Conservation (phyloP, 2,329 filamentous ascomycete species). For the Penicillium occitanis region DNA sequence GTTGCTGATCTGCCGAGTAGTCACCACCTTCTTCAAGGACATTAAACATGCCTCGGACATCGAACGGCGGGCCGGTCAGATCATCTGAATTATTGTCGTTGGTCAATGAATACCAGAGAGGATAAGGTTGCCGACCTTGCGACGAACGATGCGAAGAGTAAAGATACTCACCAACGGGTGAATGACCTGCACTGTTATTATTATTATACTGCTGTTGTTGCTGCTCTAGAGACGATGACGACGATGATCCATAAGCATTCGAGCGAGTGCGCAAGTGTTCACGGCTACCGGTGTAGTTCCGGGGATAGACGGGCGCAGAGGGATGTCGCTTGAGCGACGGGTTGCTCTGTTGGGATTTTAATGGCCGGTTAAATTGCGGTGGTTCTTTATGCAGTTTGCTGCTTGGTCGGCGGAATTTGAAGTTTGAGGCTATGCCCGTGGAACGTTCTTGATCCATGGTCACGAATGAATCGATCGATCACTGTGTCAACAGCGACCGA, state of each 20-base stretch:
- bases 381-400: slow-evolving; percentile 49
- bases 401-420: slow-evolving; percentile 43
- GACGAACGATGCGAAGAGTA: slow-evolving; percentile 19
- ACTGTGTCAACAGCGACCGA: neutral
- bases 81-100: slow-evolving; percentile 44
- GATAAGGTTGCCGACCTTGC: slow-evolving; percentile 24
- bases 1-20: slow-evolving; percentile 26
- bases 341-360: slow-evolving; percentile 46
- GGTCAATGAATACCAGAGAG: slow-evolving; percentile 36
- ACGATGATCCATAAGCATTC: slow-evolving; percentile 49
- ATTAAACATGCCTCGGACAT: slow-evolving; percentile 46
- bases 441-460: slow-evolving; percentile 22
- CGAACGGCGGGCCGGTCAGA: slow-evolving; percentile 45
- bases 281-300: slow-evolving; percentile 41
- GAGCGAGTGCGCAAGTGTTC: slow-evolving; percentile 48
- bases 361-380: slow-evolving; percentile 41
- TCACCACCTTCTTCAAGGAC: slow-evolving; percentile 41
- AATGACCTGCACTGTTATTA: slow-evolving; percentile 34
- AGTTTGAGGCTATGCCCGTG: slow-evolving; percentile 21
- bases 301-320: slow-evolving; percentile 47
- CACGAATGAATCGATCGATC: neutral
- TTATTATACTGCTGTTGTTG: slow-evolving; percentile 22
- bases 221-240: slow-evolving; percentile 48
- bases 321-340: slow-evolving; percentile 49
- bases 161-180: slow-evolving; percentile 40